These are phyloP conservation scores for Penicillium subrubescens DNA, from an alignment of 495 filamentous ascomycete species.

Conservation along the genomic window DNA sequence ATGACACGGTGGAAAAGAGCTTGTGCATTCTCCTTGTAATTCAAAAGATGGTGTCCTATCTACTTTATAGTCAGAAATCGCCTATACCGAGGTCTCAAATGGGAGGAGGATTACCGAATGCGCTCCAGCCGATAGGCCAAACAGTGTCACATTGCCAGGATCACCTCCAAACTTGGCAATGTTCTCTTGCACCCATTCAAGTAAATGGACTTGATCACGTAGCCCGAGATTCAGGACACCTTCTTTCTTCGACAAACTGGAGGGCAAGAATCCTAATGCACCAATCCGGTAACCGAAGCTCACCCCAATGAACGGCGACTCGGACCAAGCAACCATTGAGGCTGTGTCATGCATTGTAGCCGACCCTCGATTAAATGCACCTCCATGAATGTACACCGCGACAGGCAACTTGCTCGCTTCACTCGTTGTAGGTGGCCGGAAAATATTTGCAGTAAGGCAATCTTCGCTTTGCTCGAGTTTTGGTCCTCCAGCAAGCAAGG, in stretches of 20 bases:
- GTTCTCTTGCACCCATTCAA: conserved; percentile 65
- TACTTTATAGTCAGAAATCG: conserved; percentile 17
- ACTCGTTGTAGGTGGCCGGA: conserved; percentile 42
- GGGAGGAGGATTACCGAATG: conserved; percentile 47
- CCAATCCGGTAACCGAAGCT: conserved; percentile 65
- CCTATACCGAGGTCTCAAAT: neutral
- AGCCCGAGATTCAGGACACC: conserved; percentile 64
- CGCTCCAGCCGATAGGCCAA: conserved; percentile 65
- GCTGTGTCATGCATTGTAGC: conserved; percentile 42
- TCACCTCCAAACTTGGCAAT: conserved; percentile 62
- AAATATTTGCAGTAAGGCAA: conserved; percentile 55
- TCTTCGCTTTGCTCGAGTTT: conserved; percentile 50
- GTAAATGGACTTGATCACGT: conserved; percentile 59
- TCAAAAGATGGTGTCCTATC: conserved; percentile 67
- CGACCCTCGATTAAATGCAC: conserved; percentile 43
- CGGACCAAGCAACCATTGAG: conserved; percentile 58
- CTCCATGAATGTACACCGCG: conserved; percentile 53
- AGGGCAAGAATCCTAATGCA: conserved; percentile 65
- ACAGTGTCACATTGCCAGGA: conserved; percentile 61
- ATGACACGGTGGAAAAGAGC: conserved; percentile 63
- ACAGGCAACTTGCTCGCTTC: conserved; percentile 52
- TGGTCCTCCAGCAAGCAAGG: conserved; percentile 24
- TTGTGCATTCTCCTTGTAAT: conserved; percentile 36
- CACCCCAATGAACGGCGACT: conserved; percentile 56
- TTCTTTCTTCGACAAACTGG: conserved; percentile 50